Evolutionary conservation across 2,329 filamentous ascomycete species (phyloP).

Genomic region (Phaeosphaeriaceae sp.): DNA sequence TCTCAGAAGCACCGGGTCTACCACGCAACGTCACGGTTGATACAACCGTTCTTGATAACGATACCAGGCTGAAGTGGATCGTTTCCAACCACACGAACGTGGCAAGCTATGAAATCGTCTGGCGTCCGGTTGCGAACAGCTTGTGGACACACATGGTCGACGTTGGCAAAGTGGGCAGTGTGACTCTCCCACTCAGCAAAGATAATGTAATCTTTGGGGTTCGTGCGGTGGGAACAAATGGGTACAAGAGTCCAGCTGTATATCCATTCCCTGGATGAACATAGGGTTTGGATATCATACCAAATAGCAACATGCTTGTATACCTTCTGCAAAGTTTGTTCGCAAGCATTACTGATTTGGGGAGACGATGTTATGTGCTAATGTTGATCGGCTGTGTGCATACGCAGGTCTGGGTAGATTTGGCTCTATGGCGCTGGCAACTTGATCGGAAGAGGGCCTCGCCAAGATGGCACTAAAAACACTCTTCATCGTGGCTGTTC

Average conservation of each 20-base stretch:
- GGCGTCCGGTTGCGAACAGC: conserved; percentile 59
- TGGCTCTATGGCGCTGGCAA: background rate
- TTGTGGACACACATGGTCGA: conserved; percentile 59
- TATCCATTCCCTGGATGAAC: conserved; percentile 50
- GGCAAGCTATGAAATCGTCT: conserved; percentile 63
- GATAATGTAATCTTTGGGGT: conserved; percentile 67
- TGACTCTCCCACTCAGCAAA: conserved; percentile 60
- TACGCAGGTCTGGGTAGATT: background rate
- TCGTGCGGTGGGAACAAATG: conserved; percentile 58
- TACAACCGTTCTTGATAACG: conserved; percentile 56
- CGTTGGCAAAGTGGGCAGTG: conserved; percentile 57
- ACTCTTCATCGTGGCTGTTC: background rate
- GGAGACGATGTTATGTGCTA: background rate
- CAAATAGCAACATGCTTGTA: too few relatives aligned
- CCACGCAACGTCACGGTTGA: conserved; percentile 60
- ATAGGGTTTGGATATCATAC: background rate
- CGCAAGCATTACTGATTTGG: background rate
- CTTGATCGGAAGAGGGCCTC: background rate
- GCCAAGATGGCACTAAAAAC: background rate
- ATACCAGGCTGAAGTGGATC: conserved; percentile 59
- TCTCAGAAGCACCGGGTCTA: conserved; percentile 60
- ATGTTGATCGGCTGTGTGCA: background rate
- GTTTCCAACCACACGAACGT: conserved; percentile 50
- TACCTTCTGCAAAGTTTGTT: background rate
- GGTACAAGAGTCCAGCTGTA: conserved; percentile 59